Conservation (phyloP, 2,329 filamentous ascomycete species). For the Fusarium sp. region DNA sequence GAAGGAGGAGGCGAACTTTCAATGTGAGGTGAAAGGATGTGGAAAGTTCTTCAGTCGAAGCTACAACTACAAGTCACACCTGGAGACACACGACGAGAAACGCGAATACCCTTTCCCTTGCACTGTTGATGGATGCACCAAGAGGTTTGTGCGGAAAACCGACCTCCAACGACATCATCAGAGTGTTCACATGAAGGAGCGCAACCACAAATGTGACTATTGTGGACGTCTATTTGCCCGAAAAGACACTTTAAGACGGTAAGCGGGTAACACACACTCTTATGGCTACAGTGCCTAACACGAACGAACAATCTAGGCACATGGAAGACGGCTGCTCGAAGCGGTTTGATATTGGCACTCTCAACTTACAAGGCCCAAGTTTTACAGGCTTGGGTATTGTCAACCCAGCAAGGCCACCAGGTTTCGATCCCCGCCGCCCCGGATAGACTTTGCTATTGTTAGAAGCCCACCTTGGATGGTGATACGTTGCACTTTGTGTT, state of each 20-base stretch:
- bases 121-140: constrained; percentile 69
- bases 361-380: constrained; percentile 55
- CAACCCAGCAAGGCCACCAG: constrained; percentile 29
- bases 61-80: constrained; percentile 88
- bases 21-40: constrained; percentile 74
- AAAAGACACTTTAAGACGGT: constrained; percentile 86
- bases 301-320: constrained; percentile 61
- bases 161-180: constrained; percentile 73
- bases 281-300: constrained; percentile 4
- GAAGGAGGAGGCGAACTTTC: constrained; percentile 74
- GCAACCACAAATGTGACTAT: constrained; percentile 74
- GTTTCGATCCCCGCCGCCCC: constrained; percentile 30
- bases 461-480: background rate
- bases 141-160: constrained; percentile 83
- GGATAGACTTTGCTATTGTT: constrained; percentile 13
- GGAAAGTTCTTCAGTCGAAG: constrained; percentile 81
- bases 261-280: constrained; percentile 41
- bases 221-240: constrained; percentile 78
- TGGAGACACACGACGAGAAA: constrained; percentile 82
- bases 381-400: constrained; percentile 33
- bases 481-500: background rate
- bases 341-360: constrained; percentile 66
- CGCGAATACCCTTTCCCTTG: constrained; percentile 77
- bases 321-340: constrained; percentile 80
- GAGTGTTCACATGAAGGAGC: constrained; percentile 77